Conservation (phyloP, 352 stramenopile genomes). For the Phytophthora tentaculata region DNA sequence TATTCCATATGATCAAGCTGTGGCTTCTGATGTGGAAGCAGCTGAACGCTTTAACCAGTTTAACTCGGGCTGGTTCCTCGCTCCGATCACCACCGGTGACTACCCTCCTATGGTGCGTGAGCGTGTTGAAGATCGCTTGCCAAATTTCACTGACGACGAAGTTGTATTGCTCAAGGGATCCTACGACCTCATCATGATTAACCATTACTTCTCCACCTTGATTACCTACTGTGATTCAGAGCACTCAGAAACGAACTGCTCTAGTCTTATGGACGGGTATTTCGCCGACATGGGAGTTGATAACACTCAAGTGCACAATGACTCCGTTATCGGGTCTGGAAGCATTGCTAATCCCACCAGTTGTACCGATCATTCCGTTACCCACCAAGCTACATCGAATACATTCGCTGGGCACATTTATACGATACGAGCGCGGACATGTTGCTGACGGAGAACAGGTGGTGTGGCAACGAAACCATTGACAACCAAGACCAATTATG, state of each 20-base stretch:
- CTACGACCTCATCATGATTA: slow-evolving; percentile 95
- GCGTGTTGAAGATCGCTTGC: slow-evolving; percentile 77
- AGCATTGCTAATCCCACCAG: slow-evolving; percentile 29
- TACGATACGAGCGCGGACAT: slow-evolving; percentile 44
- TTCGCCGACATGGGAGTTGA: slow-evolving; percentile 56
- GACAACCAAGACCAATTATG: slow-evolving; percentile 64
- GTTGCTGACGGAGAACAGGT: slow-evolving; percentile 72
- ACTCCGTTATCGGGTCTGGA: slow-evolving; percentile 36
- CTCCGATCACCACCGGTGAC: slow-evolving; percentile 89
- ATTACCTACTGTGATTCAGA: slow-evolving; percentile 59
- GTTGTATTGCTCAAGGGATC: slow-evolving; percentile 76
- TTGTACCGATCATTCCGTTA: slow-evolving; percentile 42
- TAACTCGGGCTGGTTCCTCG: slow-evolving; percentile 90
- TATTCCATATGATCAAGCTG: slow-evolving; percentile 76
- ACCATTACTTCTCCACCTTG: slow-evolving; percentile 89
- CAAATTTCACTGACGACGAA: slow-evolving; percentile 87
- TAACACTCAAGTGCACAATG: slow-evolving; percentile 53
- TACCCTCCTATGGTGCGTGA: slow-evolving; percentile 93
- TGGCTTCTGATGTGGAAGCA: slow-evolving; percentile 53
- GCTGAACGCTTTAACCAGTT: slow-evolving; percentile 89
- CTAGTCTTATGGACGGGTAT: slow-evolving; percentile 39
- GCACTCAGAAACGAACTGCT: slow-evolving; percentile 46
- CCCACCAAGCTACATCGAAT: slow-evolving; percentile 53
- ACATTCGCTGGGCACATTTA: slow-evolving; percentile 54
- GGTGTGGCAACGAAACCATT: slow-evolving; percentile 65